Evolutionary conservation across 371 early-diverging fungal species (phyloP).

Genomic region (Choanephora cucurbitarum): DNA sequence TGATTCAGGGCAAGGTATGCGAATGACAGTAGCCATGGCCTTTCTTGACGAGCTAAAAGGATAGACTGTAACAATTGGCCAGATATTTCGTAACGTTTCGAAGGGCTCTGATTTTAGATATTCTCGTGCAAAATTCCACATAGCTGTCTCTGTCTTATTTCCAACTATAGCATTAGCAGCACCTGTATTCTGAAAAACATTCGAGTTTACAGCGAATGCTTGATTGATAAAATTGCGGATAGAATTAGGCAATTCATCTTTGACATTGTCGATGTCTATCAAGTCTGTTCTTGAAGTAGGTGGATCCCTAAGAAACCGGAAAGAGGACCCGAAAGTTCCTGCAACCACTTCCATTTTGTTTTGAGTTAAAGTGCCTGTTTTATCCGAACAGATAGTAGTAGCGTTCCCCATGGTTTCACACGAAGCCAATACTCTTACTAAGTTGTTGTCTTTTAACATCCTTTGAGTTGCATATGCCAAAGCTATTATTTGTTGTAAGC

Average conservation of each 20-base stretch:
- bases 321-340: slow-evolving; percentile 58
- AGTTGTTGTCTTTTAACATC: slow-evolving; percentile 90
- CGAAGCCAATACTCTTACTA: slow-evolving; percentile 86
- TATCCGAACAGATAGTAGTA: slow-evolving; percentile 90
- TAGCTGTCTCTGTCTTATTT: slow-evolving; percentile 87
- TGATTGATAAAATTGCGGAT: slow-evolving; percentile 57
- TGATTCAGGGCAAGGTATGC: slow-evolving; percentile 27
- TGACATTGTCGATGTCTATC: slow-evolving; percentile 36
- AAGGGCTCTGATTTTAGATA: slow-evolving; percentile 48
- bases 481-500: slow-evolving; percentile 46
- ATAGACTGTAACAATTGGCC: slow-evolving; percentile 59
- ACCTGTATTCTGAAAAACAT: slow-evolving; percentile 66
- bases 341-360: slow-evolving; percentile 91
- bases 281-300: slow-evolving; percentile 42
- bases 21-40: slow-evolving; percentile 82
- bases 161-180: slow-evolving; percentile 53
- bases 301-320: slow-evolving; percentile 40
- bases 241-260: slow-evolving; percentile 38
- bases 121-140: slow-evolving; percentile 65
- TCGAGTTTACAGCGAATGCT: slow-evolving; percentile 77
- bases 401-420: slow-evolving; percentile 97
- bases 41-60: slow-evolving; percentile 87
- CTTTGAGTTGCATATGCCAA: slow-evolving; percentile 76
- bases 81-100: slow-evolving; percentile 46
- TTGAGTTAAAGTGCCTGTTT: slow-evolving; percentile 89